A percentile compares a stretch with the other conserved stretches of the same genome.
These are phyloP conservation scores for Apiospora aurea DNA, from an alignment of 2,329 filamentous ascomycete species.

Conservation along the genomic window DNA sequence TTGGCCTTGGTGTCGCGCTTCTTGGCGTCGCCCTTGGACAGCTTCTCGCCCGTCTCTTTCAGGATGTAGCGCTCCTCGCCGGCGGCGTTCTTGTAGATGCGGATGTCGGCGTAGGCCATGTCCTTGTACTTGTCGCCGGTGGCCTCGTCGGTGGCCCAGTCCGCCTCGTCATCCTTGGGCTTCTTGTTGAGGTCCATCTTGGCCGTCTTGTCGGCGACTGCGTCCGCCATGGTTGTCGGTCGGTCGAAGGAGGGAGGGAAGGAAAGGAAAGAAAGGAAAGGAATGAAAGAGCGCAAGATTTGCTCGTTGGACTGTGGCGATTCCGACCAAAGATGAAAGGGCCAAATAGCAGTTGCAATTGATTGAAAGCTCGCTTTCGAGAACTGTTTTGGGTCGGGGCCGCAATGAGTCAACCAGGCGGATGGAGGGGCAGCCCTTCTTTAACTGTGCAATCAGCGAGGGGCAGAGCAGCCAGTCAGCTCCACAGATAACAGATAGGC, in stretches of 20 bases:
- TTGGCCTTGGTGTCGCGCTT: conserved; percentile 66
- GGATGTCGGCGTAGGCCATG: conserved; percentile 19
- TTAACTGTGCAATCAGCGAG: background rate
- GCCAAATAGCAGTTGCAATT: background rate
- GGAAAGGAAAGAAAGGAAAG: background rate
- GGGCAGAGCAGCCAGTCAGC: background rate
- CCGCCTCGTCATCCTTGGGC: conserved; percentile 19
- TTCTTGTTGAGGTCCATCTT: conserved; percentile 22
- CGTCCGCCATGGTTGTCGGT: conserved; percentile 15
- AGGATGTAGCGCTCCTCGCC: conserved; percentile 11
- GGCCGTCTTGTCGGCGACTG: conserved; percentile 17
- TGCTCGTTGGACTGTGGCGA: background rate
- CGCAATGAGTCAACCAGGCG: conserved; percentile 3
- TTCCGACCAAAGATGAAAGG: background rate
- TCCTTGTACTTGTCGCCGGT: conserved; percentile 20
- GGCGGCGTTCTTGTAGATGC: conserved; percentile 16
- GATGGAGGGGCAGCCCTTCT: background rate
- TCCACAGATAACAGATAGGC: background rate
- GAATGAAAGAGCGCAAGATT: background rate
- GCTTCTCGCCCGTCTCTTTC: conserved; percentile 69
- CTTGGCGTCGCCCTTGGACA: conserved; percentile 65
- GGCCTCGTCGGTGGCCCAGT: conserved; percentile 12
- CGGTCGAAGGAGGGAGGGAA: background rate
- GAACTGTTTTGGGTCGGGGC: background rate
- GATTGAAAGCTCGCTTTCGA: background rate